phyloP scores from a whole-genome alignment of 768 basidiomycete genomes.

The Russula abietina region DNA sequence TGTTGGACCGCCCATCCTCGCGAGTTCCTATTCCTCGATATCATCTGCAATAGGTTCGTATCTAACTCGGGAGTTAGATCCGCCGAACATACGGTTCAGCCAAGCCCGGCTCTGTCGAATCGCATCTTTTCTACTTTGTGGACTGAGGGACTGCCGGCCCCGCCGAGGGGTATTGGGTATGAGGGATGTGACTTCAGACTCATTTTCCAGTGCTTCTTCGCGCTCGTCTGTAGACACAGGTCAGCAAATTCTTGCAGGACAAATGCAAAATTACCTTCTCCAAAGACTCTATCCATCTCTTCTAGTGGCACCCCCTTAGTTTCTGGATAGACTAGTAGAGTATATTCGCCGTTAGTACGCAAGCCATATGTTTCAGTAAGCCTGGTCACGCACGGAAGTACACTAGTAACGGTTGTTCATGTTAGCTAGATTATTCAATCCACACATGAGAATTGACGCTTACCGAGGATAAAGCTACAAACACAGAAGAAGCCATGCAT shows the following conservation, averaged over 20 bases:
- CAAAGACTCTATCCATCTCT: conserved; percentile 87
- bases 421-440: conserved; percentile 11
- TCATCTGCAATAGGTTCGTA: conserved; percentile 46
- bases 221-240: conserved; percentile 34
- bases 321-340: conserved; percentile 66
- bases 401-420: conserved; percentile 36
- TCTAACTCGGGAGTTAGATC: conserved; percentile 34
- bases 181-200: conserved; percentile 56
- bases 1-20: conserved; percentile 42
- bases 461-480: conserved; percentile 77
- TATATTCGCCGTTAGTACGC: neutral
- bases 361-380: neutral
- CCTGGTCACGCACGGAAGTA: conserved; percentile 53
- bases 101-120: conserved; percentile 36
- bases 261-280: conserved; percentile 51
- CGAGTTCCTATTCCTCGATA: conserved; percentile 51
- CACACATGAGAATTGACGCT: conserved; percentile 25
- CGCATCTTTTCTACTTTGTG: conserved; percentile 27
- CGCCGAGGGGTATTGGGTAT: conserved; percentile 38
- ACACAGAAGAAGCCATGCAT: conserved; percentile 94
- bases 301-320: conserved; percentile 83
- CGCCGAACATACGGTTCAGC: conserved; percentile 46
- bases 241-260: neutral
- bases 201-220: conserved; percentile 61
- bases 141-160: conserved; percentile 34